Percentiles rank a stretch among this genome's conserved stretches.
phyloP scores from a whole-genome alignment of 495 filamentous ascomycete genomes.

The Penicillium pancosmium region DNA sequence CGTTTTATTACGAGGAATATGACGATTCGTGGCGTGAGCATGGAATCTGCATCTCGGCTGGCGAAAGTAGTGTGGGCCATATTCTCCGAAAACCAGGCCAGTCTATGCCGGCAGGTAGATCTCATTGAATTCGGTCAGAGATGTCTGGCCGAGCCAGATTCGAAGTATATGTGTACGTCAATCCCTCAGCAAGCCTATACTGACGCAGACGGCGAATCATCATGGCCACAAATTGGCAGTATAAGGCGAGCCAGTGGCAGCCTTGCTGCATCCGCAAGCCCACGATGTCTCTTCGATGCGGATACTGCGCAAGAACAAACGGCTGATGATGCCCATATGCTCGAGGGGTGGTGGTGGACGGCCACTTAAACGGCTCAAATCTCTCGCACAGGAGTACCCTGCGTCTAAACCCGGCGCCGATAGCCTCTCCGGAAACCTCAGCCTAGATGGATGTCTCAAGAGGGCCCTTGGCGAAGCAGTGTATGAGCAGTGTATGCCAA shows the following conservation, averaged over 20 bases:
- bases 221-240: constrained; percentile 7
- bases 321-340: too few species aligned
- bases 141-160: too few species aligned
- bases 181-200: too few species aligned
- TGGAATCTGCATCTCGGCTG: too few species aligned
- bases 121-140: too few species aligned
- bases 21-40: too few species aligned
- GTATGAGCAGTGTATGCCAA: neutral
- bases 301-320: neutral
- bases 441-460: neutral
- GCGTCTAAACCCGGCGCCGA: neutral
- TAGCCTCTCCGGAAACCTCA: neutral
- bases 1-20: too few species aligned
- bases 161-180: too few species aligned
- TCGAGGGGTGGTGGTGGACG: neutral
- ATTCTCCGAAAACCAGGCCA: too few species aligned
- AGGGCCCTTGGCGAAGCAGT: too few species aligned
- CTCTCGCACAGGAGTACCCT: neutral
- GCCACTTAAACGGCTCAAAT: neutral
- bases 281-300: neutral
- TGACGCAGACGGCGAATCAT: neutral
- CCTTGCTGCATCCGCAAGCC: constrained; percentile 1
- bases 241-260: constrained; percentile 3
- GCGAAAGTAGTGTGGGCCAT: too few species aligned
- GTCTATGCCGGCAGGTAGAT: too few species aligned